Conservation (phyloP, 495 filamentous ascomycete species). For the Glutinoglossum americanum region DNA sequence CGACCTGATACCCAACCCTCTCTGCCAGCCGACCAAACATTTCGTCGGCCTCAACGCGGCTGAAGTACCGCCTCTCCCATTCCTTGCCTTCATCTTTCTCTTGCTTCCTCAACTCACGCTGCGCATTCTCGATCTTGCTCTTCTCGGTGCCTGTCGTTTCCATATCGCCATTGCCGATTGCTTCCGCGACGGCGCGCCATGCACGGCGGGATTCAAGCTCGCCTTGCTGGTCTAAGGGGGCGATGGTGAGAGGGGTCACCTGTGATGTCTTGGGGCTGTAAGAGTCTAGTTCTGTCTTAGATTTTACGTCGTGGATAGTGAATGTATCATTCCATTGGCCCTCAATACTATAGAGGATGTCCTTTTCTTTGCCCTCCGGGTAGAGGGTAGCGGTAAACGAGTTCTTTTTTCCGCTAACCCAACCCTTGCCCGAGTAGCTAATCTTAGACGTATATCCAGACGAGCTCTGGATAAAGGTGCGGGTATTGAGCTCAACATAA, state of each 20-base stretch:
- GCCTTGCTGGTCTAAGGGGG: constrained; percentile 63
- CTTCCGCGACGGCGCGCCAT: constrained; percentile 66
- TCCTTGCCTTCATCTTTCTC: constrained; percentile 58
- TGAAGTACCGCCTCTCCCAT: constrained; percentile 80
- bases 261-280: constrained; percentile 41
- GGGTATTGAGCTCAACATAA: constrained; percentile 72
- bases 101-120: constrained; percentile 61
- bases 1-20: constrained; percentile 35
- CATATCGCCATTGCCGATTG: constrained; percentile 64
- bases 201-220: constrained; percentile 71
- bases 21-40: constrained; percentile 36
- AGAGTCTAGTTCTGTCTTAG: constrained; percentile 45
- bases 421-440: constrained; percentile 80
- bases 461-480: constrained; percentile 62
- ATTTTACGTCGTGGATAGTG: constrained; percentile 47
- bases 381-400: constrained; percentile 59
- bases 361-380: constrained; percentile 57
- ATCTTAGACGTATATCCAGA: constrained; percentile 82
- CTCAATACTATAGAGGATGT: constrained; percentile 62
- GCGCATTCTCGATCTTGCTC: constrained; percentile 72
- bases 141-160: constrained; percentile 61
- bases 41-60: constrained; percentile 27
- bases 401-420: constrained; percentile 91
- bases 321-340: constrained; percentile 86
- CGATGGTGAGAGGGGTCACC: constrained; percentile 48